Evolutionary conservation across 495 filamentous ascomycete genomes (phyloP), one percentile per base, ranked within the genome.

Genomic region (Aspergillus leporis): DNA sequence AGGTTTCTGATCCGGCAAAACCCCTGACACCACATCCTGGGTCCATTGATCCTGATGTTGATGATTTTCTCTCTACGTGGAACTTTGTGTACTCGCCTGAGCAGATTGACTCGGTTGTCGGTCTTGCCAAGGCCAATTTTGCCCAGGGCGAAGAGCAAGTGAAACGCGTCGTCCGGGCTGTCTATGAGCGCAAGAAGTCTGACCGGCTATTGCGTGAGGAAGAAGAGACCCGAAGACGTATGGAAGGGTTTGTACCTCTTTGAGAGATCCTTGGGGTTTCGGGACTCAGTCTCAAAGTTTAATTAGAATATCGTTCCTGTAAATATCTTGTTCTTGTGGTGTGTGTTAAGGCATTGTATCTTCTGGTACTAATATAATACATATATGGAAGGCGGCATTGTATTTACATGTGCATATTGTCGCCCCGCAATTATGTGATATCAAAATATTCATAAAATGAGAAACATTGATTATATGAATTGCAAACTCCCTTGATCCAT

Each of bases 31-130:
- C 75, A 0, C 84, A 87, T 19, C 89, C 93, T 1, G 80, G 81
- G 6, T 88, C 84, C 51, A 87, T 97, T 25, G 87, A 97, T 68
- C 93, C 94, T 0, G 83, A 87, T 34, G 83, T 79, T 13, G 85
- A 83, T 57, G 90, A 92, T 51, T 98, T 92, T 77, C 83, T 97
- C 72, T 90, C 85, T 63, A 98, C 94, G 1, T 98, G 94, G 94
- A 98, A 97, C 70, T 97, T 97, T 68, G 85, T 96, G 45, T 97
- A 96, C 73, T 92, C 89, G 34, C 89, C 92, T 0, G 83, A 91
- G 56, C 87, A 97, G 66, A 81, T 97, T 48, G 93, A 96, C 53
- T 80, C 83, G 22, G 88, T 93, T 0, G 87, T 95, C 9, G 81
- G 83, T 21, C 82, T 98, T 8, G 93, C 94, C 1, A 82, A 85